phyloP scores from a whole-genome alignment of 805 yeast genomes.

The Ogataea wickerhamii region DNA sequence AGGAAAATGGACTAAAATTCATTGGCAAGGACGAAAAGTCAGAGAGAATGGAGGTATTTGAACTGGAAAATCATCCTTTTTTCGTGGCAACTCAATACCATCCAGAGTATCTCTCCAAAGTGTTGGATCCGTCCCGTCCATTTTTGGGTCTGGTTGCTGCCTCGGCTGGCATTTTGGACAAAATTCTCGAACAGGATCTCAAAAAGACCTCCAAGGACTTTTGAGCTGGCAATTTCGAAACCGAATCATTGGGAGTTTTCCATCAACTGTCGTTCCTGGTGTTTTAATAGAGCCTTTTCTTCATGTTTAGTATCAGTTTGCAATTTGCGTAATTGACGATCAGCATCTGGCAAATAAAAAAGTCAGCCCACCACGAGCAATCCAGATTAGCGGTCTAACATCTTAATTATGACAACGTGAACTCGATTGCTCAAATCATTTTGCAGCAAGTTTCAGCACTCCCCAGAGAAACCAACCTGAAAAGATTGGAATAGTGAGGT shows the following conservation, averaged over 20 bases:
- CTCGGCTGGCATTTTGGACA: slow-evolving; percentile 74
- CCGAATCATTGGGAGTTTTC: neutral
- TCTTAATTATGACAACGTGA: too few species aligned
- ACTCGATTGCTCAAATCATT: too few species aligned
- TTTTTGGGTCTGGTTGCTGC: slow-evolving; percentile 96
- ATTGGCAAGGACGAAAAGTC: slow-evolving; percentile 92
- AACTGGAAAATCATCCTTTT: slow-evolving; percentile 82
- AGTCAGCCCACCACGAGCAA: too few species aligned
- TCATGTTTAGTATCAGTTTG: too few species aligned
- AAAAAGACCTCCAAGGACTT: slow-evolving; percentile 31
- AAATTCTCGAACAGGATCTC: slow-evolving; percentile 46
- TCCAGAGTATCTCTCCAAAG: slow-evolving; percentile 96
- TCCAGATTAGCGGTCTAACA: too few species aligned
- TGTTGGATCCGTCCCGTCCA: slow-evolving; percentile 94
- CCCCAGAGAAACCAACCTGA: slow-evolving; percentile 59
- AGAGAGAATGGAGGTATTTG: slow-evolving; percentile 91
- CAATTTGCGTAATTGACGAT: too few species aligned
- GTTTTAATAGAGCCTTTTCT: too few species aligned
- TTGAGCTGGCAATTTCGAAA: slow-evolving; percentile 16
- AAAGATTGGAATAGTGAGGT: slow-evolving; percentile 88
- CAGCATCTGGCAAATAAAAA: neutral
- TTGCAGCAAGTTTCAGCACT: slow-evolving; percentile 19
- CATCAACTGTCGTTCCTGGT: too few species aligned
- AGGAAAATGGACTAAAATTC: slow-evolving; percentile 74
- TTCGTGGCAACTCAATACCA: slow-evolving; percentile 96